Base-by-base conservation (phyloP, 768 basidiomycete genomes). In the Lactifluus subvellereus region DNA sequence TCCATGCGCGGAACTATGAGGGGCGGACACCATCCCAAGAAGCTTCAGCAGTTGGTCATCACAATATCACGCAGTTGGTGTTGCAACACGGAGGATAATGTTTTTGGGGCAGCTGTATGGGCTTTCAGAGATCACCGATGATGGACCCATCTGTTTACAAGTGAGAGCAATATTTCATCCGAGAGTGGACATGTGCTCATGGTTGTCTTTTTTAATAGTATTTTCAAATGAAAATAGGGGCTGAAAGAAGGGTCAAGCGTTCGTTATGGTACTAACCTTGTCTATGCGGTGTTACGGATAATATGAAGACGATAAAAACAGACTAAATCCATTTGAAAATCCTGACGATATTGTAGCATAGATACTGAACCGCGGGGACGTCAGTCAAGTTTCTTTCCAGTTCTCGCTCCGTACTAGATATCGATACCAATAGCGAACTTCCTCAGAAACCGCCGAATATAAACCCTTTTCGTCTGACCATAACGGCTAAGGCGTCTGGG, bases 341-440 rank as follows among this genome's bases (percentile, higher is more conserved):
- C 35, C 40, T 33, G 10, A 3, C 32, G 1, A 8, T 43, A 57
- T 7, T 35, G 22, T 27, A 27, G 27, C 27, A 14, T 53, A 37
- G 2, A 38, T 43, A 30, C 2, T 6, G 20, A 13, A 54, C 20
- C 20, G 35, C 20, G 27, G 13, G 4, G 11, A 27, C 6, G 49
- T 37, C 35, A 65, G 2, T 52, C 53, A 0, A 73, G 10, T 60
- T 70, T 72, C 59, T 62, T 66, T 51, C 69, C 65, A 52, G 73
- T 68, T 53, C 75, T 74, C 71, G 87, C 81, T 60, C 82, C 79
- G 61, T 83, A 2, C 40, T 27, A 93, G 55, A 94, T 91, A 68
- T 91, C 88, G 54, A 88, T 82, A 73, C 96, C 94, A 68, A 95
- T 94, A 5, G 94, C 96, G 67, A 93, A 85, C 65, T 77, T 77